These are phyloP conservation scores for Talaromyces verruculosus DNA, from an alignment of 2,329 filamentous ascomycete genomes.

Conservation along the genomic window DNA sequence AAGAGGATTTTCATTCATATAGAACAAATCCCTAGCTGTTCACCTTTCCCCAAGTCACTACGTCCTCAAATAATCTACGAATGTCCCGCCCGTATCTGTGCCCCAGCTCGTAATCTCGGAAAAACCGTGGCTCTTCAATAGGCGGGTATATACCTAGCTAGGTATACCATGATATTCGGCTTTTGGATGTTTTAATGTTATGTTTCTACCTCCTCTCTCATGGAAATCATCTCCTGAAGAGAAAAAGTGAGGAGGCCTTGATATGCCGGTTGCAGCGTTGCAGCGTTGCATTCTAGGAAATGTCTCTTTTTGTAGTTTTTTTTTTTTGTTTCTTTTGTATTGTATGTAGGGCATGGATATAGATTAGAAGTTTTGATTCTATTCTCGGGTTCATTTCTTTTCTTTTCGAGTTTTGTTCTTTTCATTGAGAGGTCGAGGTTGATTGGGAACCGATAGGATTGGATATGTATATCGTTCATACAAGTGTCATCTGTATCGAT, in stretches of 20 bases:
- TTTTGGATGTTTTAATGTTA: conserved; percentile 33
- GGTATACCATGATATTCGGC: conserved; percentile 36
- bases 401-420: neutral
- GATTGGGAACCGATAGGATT: neutral
- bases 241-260: conserved; percentile 47
- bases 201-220: conserved; percentile 47
- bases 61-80: neutral
- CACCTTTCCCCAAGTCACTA: neutral
- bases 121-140: conserved; percentile 63
- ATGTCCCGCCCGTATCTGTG: conserved; percentile 70
- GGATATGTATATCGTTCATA: conserved; percentile 11
- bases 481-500: conserved; percentile 12
- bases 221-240: conserved; percentile 22
- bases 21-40: neutral
- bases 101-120: conserved; percentile 57
- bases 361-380: neutral
- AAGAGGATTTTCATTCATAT: neutral
- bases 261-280: conserved; percentile 38
- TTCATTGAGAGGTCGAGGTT: neutral
- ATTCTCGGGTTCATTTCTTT: neutral
- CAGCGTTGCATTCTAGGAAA: neutral
- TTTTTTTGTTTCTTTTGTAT: conserved; percentile 2
- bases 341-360: neutral
- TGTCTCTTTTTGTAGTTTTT: conserved; percentile 8
- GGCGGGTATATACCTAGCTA: conserved; percentile 36